Base-by-base conservation (phyloP, 2,329 filamentous ascomycete genomes). In the Bipolaris cookei region DNA sequence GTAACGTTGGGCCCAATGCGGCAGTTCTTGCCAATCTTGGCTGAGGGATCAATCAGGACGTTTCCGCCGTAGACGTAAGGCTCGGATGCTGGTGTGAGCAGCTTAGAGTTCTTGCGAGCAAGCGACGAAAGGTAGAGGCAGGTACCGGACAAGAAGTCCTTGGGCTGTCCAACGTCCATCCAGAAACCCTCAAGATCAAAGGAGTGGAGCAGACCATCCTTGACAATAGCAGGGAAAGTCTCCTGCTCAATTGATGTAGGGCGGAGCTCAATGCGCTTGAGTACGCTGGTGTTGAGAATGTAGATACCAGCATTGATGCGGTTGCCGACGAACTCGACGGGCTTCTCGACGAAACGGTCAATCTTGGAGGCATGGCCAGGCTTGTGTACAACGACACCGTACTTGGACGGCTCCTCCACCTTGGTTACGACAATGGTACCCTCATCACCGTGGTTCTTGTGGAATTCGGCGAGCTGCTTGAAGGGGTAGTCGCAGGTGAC, bases 81-180 rank as follows among this genome's bases (percentile, higher is more conserved):
- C 79, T 94, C 89, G 11, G 84, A 86, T 41, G 84, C 78, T 1
- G 92, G 83, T 6, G 89, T 88, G 49, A 98, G 90, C 59, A 90
- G 84, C 82, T 96, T 93, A 74, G 91, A 91, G 76, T 88, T 87
- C 81, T 90, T 92, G 86, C 97, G 97, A 57, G 92, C 86, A 59
- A 98, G 86, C 3, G 92, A 96, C 44, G 91, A 92, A 50, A 99
- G 90, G 82, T 97, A 98, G 62, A 99, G 85, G 81, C 94, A 98
- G 61, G 95, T 98, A 62, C 94, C 94, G 20, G 90, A 92, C 54
- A 99, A 84, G 86, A 98, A 99, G 77, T 99, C 94, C 83, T 98
- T 99, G 69, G 94, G 94, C 81, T 99, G 94, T 71, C 94, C 94
- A 64, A 99, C 92, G 70, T 98, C 94, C 94, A 98, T 98, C 94